Evolutionary conservation across 139 green algal species (phyloP).

Genomic region (Chlorella sorokiniana): DNA sequence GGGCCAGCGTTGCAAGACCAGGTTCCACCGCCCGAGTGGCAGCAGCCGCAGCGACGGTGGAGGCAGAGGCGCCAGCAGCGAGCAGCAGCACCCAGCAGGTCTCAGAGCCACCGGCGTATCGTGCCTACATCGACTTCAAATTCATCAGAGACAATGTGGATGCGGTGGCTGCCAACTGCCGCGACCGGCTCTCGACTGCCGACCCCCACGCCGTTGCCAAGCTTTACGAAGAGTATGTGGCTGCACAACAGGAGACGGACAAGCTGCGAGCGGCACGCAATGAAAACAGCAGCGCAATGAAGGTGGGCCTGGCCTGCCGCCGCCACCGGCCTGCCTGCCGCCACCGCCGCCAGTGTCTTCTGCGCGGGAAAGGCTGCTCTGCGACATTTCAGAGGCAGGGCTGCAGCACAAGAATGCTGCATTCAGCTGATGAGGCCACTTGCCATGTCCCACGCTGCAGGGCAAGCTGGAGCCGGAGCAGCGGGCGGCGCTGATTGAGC

Average conservation of each 20-base stretch:
- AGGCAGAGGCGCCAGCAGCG: background rate
- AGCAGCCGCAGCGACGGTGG: conserved; percentile 8
- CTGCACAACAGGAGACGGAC: conserved; percentile 67
- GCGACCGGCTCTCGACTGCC: conserved; percentile 65
- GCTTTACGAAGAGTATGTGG: conserved; percentile 86
- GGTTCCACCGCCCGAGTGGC: background rate
- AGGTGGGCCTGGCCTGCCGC: conserved; percentile 55
- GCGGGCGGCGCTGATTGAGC: conserved; percentile 74
- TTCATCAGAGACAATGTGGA: conserved; percentile 69
- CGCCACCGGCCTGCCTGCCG: background rate
- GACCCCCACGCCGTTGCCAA: conserved; percentile 74
- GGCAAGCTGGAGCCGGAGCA: conserved; percentile 84
- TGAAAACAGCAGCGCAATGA: conserved; percentile 88
- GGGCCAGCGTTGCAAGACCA: background rate
- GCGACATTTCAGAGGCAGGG: background rate
- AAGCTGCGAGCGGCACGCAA: conserved; percentile 80
- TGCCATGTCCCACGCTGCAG: conserved; percentile 44
- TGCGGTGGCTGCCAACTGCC: conserved; percentile 71
- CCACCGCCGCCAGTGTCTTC: background rate
- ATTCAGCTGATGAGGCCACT: background rate
- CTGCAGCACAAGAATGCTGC: background rate
- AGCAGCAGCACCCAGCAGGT: background rate
- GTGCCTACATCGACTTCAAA: conserved; percentile 88
- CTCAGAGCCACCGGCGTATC: conserved; percentile 54
- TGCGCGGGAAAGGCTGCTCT: background rate